phyloP scores from a whole-genome alignment of 768 basidiomycete species.

The Sistotremastrum suecicum region DNA sequence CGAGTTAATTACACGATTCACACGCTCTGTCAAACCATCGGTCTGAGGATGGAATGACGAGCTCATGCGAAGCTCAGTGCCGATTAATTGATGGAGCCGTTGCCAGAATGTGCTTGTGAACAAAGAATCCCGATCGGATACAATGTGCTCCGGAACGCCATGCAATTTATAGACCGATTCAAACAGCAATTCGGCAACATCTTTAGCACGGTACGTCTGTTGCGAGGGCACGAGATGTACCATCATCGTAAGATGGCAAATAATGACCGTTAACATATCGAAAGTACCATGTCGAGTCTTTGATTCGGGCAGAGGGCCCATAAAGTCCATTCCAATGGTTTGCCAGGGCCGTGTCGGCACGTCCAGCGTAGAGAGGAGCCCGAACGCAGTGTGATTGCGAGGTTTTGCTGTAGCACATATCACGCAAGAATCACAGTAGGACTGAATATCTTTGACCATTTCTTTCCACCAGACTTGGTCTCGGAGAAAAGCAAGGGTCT shows the following conservation, averaged over 20 bases:
- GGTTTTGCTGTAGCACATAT: conserved; percentile 7
- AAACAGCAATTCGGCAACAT: conserved; percentile 24
- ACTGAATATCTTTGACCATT: conserved; percentile 5
- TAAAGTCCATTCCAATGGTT: conserved; percentile 11
- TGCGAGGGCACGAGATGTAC: conserved; percentile 17
- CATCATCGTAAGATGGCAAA: conserved; percentile 11
- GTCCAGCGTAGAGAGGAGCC: neutral
- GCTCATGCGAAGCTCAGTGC: conserved; percentile 20
- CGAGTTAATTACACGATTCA: conserved; percentile 12
- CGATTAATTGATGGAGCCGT: conserved; percentile 17
- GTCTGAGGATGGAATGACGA: conserved; percentile 30
- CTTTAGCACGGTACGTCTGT: conserved; percentile 16
- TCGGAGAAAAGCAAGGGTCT: conserved; percentile 19
- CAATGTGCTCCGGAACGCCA: conserved; percentile 23
- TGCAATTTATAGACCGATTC: conserved; percentile 22
- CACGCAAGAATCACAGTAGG: conserved; percentile 7
- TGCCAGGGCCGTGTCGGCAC: conserved; percentile 8
- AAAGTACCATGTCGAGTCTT: conserved; percentile 11
- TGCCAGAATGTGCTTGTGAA: conserved; percentile 33
- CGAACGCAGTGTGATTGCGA: conserved; percentile 5
- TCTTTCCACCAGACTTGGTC: conserved; percentile 23
- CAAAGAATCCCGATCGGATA: conserved; percentile 26
- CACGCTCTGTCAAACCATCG: conserved; percentile 24
- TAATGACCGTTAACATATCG: conserved; percentile 15
- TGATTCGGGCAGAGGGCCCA: conserved; percentile 11